Evolutionary conservation across 73 alveolate species (phyloP), one percentile per base, ranked within the genome.

Genomic region (Durusdinium trenchii): DNA sequence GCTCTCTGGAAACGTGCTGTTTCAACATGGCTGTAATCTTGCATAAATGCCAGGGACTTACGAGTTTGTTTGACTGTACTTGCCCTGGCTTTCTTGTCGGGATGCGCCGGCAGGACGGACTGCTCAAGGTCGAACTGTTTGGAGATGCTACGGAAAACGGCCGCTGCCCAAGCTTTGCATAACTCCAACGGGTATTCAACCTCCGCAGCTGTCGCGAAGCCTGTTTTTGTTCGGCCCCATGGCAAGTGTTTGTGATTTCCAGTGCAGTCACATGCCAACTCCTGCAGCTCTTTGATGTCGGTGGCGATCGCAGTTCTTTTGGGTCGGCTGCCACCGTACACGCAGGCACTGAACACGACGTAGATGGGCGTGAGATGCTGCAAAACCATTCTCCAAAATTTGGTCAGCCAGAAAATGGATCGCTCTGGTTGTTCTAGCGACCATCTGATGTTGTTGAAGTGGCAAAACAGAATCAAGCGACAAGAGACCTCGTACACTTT

Each of bases 171-270:
- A 3, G 14, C n/a, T 45, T 47, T 23, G 52, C 90, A 79, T 1
- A 79, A 67, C 28, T 47, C 35, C 35, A 79, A 46, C 5, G 90
- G 90, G 28, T 79, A 79, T 43, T 79, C 90, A 46, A 79, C 90
- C 46, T 79, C 90, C 3, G 42, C 90, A 0, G 90, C 90, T 3
- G 90, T 79, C 47, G 90, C 90, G 32, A 46, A 79, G 32, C 90
- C 90, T 16, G 43, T 20, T 1, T 62, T 2, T 3, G 90, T 46
- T 35, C 32, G 2, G 7, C 90, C 90, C 91, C 91, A 81, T 1
- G 91, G 91, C 48, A 47, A n/a, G 50, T 81, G 91, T 30, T 30
- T 0, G 46, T 81, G 91, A 2, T 81, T 43, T 10, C 28, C 9
- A 47, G 0, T 35, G 28, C 87, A 76, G 1, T 38, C 57, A 38